A percentile compares a stretch with the other conserved stretches of the same genome.
These are phyloP conservation scores for Paulownia fortunei DNA, from an alignment of 257 asterid genomes.

Conservation along the genomic window DNA sequence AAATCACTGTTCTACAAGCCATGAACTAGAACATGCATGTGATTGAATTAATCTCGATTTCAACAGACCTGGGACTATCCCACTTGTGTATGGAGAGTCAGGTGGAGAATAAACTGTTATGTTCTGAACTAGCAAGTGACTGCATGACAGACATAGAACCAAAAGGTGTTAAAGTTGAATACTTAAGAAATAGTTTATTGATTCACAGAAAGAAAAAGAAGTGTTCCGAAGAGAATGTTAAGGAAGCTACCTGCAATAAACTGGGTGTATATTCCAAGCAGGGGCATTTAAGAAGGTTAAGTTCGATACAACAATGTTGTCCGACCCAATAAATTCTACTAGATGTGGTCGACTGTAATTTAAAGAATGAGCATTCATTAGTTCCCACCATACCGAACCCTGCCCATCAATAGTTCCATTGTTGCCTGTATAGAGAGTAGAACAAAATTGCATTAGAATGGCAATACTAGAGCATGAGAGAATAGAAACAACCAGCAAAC, in stretches of 20 bases:
- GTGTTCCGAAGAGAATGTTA: neutral
- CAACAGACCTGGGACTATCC: constrained; percentile 89
- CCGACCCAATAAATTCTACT: constrained; percentile 73
- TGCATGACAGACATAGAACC: constrained; percentile 45
- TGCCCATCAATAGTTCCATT: constrained; percentile 97
- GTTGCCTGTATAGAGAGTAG: constrained; percentile 61
- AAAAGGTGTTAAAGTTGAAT: neutral
- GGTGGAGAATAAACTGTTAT: constrained; percentile 78
- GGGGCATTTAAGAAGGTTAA: constrained; percentile 93
- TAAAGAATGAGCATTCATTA: constrained; percentile 52
- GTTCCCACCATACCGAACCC: constrained; percentile 97
- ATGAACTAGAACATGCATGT: neutral
- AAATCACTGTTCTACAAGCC: neutral
- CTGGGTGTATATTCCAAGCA: constrained; percentile 85
- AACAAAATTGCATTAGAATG: neutral
- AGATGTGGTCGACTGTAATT: constrained; percentile 93
- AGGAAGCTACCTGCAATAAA: constrained; percentile 83
- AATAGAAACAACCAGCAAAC: neutral
- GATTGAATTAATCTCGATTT: constrained; percentile 8
- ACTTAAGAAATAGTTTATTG: neutral
- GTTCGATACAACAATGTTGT: constrained; percentile 77
- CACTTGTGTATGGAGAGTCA: constrained; percentile 81
- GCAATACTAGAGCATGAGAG: neutral
- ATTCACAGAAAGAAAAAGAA: neutral
- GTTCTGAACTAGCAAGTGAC: constrained; percentile 89